Evolutionary conservation across 352 stramenopile genomes (phyloP).

Genomic region (Aphanomyces cochlioides): DNA sequence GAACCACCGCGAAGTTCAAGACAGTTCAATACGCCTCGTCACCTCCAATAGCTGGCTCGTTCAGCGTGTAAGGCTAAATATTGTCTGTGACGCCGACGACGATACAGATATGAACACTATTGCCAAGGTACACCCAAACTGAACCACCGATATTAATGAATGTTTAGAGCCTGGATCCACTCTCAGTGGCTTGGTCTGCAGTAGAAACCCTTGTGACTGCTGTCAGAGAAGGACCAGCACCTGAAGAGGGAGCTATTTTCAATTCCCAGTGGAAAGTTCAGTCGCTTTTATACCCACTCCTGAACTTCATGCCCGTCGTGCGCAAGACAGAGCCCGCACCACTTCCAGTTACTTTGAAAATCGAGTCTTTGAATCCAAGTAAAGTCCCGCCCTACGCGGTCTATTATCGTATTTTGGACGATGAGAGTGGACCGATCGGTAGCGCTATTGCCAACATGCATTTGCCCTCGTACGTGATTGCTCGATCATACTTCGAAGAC

Average conservation of each 20-base stretch:
- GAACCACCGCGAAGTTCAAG: slow-evolving; percentile 49
- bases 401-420: slow-evolving; percentile 65
- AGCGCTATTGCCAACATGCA: slow-evolving; percentile 61
- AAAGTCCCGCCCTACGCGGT: slow-evolving; percentile 69
- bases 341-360: slow-evolving; percentile 32
- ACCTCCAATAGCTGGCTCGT: slow-evolving; percentile 62
- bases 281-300: slow-evolving; percentile 54
- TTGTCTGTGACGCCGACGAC: slow-evolving; percentile 61
- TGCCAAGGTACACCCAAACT: slow-evolving; percentile 38
- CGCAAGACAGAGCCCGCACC: slow-evolving; percentile 40
- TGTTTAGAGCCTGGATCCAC: slow-evolving; percentile 38
- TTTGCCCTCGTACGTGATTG: slow-evolving; percentile 61
- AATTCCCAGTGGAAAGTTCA: slow-evolving; percentile 47
- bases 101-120: slow-evolving; percentile 48
- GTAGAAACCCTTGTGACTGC: slow-evolving; percentile 45
- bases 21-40: slow-evolving; percentile 29
- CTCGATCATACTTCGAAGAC: slow-evolving; percentile 50
- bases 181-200: slow-evolving; percentile 59
- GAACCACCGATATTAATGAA: background rate
- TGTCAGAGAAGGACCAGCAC: slow-evolving; percentile 10
- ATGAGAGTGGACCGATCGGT: slow-evolving; percentile 64
- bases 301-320: slow-evolving; percentile 46
- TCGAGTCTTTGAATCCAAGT: slow-evolving; percentile 42
- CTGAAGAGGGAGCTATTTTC: slow-evolving; percentile 36
- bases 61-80: slow-evolving; percentile 57